Evolutionary conservation across 768 basidiomycete genomes (phyloP).

Genomic region (Tylopilus rubrobrunneus): DNA sequence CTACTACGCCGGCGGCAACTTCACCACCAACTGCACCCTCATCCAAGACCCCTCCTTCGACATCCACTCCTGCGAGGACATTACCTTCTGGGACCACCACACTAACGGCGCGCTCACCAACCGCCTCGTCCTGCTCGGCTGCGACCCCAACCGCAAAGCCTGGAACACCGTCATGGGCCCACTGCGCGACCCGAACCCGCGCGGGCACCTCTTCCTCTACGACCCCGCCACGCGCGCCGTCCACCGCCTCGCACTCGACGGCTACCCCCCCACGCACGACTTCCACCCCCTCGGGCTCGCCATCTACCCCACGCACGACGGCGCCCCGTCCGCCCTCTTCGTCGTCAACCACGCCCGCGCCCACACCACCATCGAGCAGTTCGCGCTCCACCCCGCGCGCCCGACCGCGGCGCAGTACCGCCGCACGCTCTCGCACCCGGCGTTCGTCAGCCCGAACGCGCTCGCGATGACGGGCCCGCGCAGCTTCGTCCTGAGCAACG

Average conservation of each 20-base stretch:
- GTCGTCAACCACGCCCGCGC: constrained; percentile 65
- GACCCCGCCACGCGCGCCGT: constrained; percentile 25
- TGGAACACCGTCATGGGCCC: constrained; percentile 85
- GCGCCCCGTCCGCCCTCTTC: constrained; percentile 54
- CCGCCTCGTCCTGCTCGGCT: constrained; percentile 42
- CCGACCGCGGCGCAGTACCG: constrained; percentile 48
- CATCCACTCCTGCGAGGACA: constrained; percentile 60
- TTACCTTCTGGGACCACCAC: constrained; percentile 59
- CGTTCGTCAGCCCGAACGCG: constrained; percentile 64
- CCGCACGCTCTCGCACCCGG: constrained; percentile 53
- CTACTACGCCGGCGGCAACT: constrained; percentile 51
- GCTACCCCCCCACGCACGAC: constrained; percentile 54
- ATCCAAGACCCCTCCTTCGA: constrained; percentile 32
- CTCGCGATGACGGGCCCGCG: constrained; percentile 61
- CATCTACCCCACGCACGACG: constrained; percentile 46
- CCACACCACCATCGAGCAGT: constrained; percentile 65
- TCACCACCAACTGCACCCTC: constrained; percentile 41
- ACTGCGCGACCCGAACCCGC: constrained; percentile 50
- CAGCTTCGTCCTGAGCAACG: constrained; percentile 71
- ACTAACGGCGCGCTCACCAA: constrained; percentile 34
- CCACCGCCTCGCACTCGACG: constrained; percentile 41
- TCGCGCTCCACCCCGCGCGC: constrained; percentile 44
- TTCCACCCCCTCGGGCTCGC: constrained; percentile 74
- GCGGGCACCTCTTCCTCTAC: constrained; percentile 62
- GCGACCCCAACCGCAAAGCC: constrained; percentile 42